Evolutionary conservation across 768 basidiomycete species (phyloP).

Genomic region (Pholiota conissans): DNA sequence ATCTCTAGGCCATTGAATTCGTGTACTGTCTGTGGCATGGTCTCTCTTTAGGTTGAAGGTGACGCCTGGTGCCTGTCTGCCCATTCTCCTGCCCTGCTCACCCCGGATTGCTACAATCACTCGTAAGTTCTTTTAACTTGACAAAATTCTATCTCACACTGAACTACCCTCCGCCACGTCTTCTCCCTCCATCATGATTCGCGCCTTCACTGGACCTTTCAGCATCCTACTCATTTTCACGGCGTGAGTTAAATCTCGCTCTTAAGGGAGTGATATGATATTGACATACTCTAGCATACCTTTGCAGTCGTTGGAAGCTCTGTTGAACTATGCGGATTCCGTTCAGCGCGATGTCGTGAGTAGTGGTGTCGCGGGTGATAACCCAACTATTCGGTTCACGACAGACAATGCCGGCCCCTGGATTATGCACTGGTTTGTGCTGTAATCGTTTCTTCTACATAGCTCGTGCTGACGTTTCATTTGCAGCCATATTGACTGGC

Average conservation of each 20-base stretch:
- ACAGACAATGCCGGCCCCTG: neutral
- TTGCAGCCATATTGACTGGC: constrained; percentile 56
- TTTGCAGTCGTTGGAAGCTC: constrained; percentile 36
- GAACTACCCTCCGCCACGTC: neutral
- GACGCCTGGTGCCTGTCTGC: too few species aligned
- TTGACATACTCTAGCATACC: constrained; percentile 16
- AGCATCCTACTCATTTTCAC: neutral
- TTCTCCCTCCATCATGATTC: neutral
- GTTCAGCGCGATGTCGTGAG: constrained; percentile 35
- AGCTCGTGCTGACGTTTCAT: neutral
- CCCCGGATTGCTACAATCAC: constrained; percentile 50
- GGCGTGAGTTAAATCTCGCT: constrained; percentile 6
- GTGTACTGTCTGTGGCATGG: too few species aligned
- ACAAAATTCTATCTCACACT: neutral
- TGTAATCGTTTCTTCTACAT: neutral
- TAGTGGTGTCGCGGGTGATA: constrained; percentile 14
- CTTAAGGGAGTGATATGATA: too few species aligned
- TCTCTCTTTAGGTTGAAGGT: too few species aligned
- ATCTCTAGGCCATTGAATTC: too few species aligned
- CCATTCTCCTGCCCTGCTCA: too few species aligned
- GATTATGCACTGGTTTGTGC: neutral
- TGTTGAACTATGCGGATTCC: constrained; percentile 44
- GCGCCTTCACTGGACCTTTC: neutral
- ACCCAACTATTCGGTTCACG: neutral
- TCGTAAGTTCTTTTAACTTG: constrained; percentile 25